Evolutionary conservation across 306 rosid genomes (phyloP), one percentile per base, ranked within the genome.

Genomic region (Sindora glabra): DNA sequence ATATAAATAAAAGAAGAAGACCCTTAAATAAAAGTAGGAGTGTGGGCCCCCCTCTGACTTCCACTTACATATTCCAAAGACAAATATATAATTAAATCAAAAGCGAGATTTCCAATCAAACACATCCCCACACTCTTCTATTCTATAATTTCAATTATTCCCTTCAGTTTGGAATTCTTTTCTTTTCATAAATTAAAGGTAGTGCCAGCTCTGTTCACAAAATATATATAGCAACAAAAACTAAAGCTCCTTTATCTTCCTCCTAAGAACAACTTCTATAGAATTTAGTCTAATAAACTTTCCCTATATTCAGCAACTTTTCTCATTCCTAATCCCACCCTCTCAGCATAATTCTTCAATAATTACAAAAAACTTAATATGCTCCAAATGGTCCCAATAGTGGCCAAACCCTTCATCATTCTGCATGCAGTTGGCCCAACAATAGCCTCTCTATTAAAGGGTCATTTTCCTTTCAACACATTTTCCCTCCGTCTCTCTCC

Each of bases 11-110:
- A 26, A 39, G 23, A 18, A 3, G 36, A 41, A 52, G 40, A 50
- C 30, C 40, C n/a, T n/a, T n/a, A n/a, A n/a, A n/a, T 52, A 59
- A 69, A 76, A 77, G 61, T 54, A 48, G 33, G 69, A 47, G 9
- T 67, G 89, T 72, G 86, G 96, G 86, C 46, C 99, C 77, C 44
- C 83, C 48, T 86, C 89, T 83, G 90, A 89, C 90, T 89, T 88
- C 96, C 96, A 92, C 99, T 89, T 75, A 84, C 86, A 83, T 80
- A 83, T 92, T 89, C 96, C 83, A 73, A 78, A 69, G 57, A 79
- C 74, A 77, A n/a, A n/a, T n/a, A n/a, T n/a, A n/a, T 69, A 85
- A 77, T 80, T 63, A 80, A 79, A 83, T 81, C 33, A 77, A 87
- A 81, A 82, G 87, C 77, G 84, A 82, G 82, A 86, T 80, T 84